Conservation (phyloP, 2,329 filamentous ascomycete genomes). For the Helicocarpus griseus region DNA sequence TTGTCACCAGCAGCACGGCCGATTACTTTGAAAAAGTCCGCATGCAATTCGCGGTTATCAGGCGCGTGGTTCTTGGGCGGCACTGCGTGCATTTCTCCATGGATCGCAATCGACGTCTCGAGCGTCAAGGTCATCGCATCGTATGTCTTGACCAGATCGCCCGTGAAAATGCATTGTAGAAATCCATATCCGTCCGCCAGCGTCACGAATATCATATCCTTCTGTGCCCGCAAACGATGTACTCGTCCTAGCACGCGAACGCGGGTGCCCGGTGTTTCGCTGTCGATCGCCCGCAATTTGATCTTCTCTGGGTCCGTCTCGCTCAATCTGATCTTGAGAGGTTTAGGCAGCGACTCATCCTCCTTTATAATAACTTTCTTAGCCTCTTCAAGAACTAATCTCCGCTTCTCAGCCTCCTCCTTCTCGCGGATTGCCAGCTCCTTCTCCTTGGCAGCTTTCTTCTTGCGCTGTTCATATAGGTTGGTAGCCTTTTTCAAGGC, state of each 20-base stretch:
- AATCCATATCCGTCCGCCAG: conserved; percentile 74
- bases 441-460: conserved; percentile 71
- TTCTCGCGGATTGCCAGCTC: conserved; percentile 62
- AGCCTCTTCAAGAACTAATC: conserved; percentile 66
- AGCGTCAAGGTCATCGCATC: conserved; percentile 76
- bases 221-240: conserved; percentile 71
- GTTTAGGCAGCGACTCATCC: conserved; percentile 61
- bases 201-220: conserved; percentile 79
- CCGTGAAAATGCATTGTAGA: conserved; percentile 74
- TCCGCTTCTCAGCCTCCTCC: conserved; percentile 61
- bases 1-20: conserved; percentile 74
- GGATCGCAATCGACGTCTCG: conserved; percentile 77
- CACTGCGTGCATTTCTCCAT: conserved; percentile 74
- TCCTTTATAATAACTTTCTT: conserved; percentile 66
- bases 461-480: conserved; percentile 65
- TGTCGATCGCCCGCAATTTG: conserved; percentile 44
- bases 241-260: conserved; percentile 76
- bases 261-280: conserved; percentile 52
- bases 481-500: conserved; percentile 76
- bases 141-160: conserved; percentile 81
- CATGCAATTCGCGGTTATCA: conserved; percentile 77
- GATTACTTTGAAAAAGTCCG: conserved; percentile 77
- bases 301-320: conserved; percentile 54
- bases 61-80: conserved; percentile 69
- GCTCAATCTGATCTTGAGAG: conserved; percentile 66